A percentile compares a stretch with the other conserved stretches of the same genome.
phyloP scores from a whole-genome alignment of 495 filamentous ascomycete species.

The Astrothelium subdiscretum region DNA sequence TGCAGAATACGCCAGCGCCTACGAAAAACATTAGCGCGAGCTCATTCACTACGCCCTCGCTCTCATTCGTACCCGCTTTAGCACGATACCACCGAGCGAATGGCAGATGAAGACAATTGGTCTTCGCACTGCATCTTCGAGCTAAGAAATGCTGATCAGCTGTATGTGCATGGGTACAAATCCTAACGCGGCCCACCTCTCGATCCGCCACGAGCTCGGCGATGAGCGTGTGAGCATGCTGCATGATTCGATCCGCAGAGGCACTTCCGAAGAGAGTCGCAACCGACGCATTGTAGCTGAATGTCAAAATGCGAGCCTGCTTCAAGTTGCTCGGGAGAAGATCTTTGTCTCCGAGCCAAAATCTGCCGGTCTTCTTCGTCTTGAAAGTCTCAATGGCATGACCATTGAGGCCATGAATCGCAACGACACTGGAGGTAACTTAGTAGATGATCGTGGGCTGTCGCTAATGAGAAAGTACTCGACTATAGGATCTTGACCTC shows the following conservation, averaged over 20 bases:
- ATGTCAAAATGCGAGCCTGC: slow-evolving; percentile 60
- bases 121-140: slow-evolving; percentile 42
- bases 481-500: slow-evolving; percentile 9
- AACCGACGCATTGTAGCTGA: slow-evolving; percentile 78
- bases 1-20: slow-evolving; percentile 51
- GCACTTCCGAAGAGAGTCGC: slow-evolving; percentile 41
- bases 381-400: slow-evolving; percentile 68
- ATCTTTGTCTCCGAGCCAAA: slow-evolving; percentile 65
- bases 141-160: slow-evolving; percentile 37
- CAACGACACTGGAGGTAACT: slow-evolving; percentile 20
- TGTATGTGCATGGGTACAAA: slow-evolving; percentile 9
- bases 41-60: not conserved
- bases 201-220: slow-evolving; percentile 48
- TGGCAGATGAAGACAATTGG: slow-evolving; percentile 83
- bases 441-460: not conserved
- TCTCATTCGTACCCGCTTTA: slow-evolving; percentile 46
- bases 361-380: slow-evolving; percentile 43
- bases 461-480: slow-evolving; percentile 4
- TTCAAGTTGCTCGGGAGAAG: slow-evolving; percentile 56
- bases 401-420: slow-evolving; percentile 74
- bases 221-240: slow-evolving; percentile 75
- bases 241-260: slow-evolving; percentile 64
- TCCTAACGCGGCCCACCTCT: slow-evolving; percentile 31
- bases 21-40: not conserved
- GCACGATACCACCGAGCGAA: slow-evolving; percentile 69